Conservation (phyloP, 306 rosid genomes). For the Styphnolobium japonicum region DNA sequence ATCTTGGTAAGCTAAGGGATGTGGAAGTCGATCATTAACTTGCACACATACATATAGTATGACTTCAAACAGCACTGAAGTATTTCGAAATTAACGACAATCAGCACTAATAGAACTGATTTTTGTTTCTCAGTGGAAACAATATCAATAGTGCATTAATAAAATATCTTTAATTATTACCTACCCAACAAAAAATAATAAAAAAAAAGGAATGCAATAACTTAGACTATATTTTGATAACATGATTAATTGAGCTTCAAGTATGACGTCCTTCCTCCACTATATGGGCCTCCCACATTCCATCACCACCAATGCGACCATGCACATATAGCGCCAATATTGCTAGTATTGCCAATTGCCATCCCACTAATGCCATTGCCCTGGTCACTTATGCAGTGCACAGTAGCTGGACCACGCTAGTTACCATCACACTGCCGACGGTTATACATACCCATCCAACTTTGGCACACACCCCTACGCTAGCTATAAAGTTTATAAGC, state of each 20-base stretch:
- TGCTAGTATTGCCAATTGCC: not conserved
- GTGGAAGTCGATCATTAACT: too few species aligned
- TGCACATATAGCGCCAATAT: not conserved
- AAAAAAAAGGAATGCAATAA: not conserved
- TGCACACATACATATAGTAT: too few species aligned
- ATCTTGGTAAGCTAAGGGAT: too few species aligned
- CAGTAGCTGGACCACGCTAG: slow-evolving; percentile 1
- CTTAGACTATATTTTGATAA: not conserved
- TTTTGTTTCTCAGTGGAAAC: too few species aligned
- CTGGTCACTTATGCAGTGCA: not conserved
- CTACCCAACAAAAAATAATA: too few species aligned
- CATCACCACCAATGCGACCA: not conserved
- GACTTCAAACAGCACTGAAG: too few species aligned
- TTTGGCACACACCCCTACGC: not conserved
- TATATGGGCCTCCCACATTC: not conserved
- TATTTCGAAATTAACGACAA: too few species aligned
- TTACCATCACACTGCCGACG: not conserved
- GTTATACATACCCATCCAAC: not conserved
- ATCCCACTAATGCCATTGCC: not conserved
- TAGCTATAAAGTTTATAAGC: not conserved
- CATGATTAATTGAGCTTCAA: not conserved
- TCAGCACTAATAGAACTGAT: too few species aligned
- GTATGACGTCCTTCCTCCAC: not conserved
- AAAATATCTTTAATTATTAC: too few species aligned
- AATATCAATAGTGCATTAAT: too few species aligned